Base-by-base conservation (phyloP, 306 rosid species). In the Lithocarpus polystachyus region DNA sequence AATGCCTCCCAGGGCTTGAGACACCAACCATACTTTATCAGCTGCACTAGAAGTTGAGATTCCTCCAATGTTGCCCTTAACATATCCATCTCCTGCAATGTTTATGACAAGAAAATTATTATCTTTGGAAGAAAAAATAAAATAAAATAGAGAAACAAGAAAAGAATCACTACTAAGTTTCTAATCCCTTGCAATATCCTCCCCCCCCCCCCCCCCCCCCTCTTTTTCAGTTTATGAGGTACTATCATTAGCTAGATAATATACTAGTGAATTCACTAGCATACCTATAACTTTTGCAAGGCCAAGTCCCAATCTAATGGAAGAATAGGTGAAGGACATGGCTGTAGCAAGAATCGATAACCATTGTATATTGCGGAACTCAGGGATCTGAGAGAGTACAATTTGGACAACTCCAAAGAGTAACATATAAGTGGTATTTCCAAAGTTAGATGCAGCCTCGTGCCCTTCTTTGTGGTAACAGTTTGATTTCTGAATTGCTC, bases 1-100 rank as follows among this genome's bases (percentile, higher is more conserved):
- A 81, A 90, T 89, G 83, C 89, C 98, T 55, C 97, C 98, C 74
- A 94, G 89, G 1, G 90, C 96, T 88, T 92, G 97, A 83, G 90
- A 91, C 69, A 77, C 75, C 61, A 94, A 77, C 90, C 91, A 94
- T 52, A 88, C 0, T 72, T 94, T 92, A 24, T 77, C 87, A 35
- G 82, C 17, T 23, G 51, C 60, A 77, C 54, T 94, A 11, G 80
- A 31, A 35, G 93, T 79, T 52, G 84, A 67, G 45, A 86, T 73
- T 54, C 97, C 98, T 68, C 65, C 15, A 20, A 82, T 52, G 75
- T 79, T 88, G 35, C 98, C 98, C 71, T 83, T 80, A 77, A 83
- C 80, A 65, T 55, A 35, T 40, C 94, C 94, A 65, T 92, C 88
- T 87, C 74, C 98, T 93, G 92, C 68, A 57, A 75, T 68, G 69